These are phyloP conservation scores for Pecoramyces ruminantium DNA, from an alignment of 192 early-diverging fungal species.

Conservation along the genomic window DNA sequence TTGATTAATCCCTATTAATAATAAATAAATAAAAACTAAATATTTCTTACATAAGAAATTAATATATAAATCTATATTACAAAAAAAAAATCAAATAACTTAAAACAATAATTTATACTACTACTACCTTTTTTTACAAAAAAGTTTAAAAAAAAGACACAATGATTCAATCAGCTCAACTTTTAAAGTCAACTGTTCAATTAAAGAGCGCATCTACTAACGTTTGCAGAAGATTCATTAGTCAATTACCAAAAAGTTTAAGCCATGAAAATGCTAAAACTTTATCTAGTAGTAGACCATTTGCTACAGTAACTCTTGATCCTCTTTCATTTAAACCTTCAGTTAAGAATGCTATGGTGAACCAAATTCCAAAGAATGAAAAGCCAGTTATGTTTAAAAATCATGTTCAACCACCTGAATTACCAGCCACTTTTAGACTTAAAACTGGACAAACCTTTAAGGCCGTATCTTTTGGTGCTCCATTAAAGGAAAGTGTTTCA, in stretches of 20 bases:
- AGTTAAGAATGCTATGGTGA: not conserved
- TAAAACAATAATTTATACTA: too few relatives aligned
- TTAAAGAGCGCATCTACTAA: not conserved
- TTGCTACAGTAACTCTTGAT: not conserved
- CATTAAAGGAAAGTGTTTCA: slow-evolving; percentile 25
- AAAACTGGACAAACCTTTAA: slow-evolving; percentile 65
- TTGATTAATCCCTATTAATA: not conserved
- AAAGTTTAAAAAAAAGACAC: not conserved
- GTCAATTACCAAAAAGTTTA: not conserved
- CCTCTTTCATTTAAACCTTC: not conserved
- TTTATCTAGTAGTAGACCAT: not conserved
- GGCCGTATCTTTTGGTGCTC: slow-evolving; percentile 75
- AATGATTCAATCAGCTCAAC: not conserved
- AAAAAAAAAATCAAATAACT: too few relatives aligned
- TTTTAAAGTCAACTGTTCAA: not conserved
- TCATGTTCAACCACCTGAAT: slow-evolving; percentile 13
- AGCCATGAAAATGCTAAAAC: not conserved
- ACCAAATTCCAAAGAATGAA: not conserved
- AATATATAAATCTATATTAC: too few relatives aligned
- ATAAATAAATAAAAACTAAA: too few relatives aligned
- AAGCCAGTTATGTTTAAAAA: not conserved
- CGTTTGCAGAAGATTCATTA: not conserved
- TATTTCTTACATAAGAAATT: too few relatives aligned
- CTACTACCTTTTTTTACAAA: too few relatives aligned
- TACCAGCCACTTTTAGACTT: slow-evolving; percentile 55